These are phyloP conservation scores for Xylaria sp. DNA, from an alignment of 2,329 filamentous ascomycete genomes.

Conservation along the genomic window DNA sequence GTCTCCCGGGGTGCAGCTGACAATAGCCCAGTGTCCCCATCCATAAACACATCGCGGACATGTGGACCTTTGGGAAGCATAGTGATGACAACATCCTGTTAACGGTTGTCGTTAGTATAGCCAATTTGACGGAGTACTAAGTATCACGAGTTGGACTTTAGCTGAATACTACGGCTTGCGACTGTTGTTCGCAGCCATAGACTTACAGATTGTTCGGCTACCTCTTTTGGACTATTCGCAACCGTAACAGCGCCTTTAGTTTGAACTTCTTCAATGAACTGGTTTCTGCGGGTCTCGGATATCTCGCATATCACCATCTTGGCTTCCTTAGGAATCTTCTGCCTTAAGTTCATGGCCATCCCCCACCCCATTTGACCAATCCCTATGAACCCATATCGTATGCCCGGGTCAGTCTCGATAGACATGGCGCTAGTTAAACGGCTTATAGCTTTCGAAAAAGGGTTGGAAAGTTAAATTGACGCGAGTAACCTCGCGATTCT, in stretches of 20 bases:
- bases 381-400: conserved; percentile 32
- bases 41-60: conserved; percentile 32
- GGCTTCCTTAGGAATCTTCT: conserved; percentile 24
- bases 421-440: conserved; percentile 7
- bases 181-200: neutral
- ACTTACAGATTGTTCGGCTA: conserved; percentile 32
- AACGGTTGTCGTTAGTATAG: neutral
- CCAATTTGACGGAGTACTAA: neutral
- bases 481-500: neutral
- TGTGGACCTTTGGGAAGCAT: conserved; percentile 28
- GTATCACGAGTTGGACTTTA: neutral
- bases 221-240: conserved; percentile 25
- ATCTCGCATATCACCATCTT: conserved; percentile 34
- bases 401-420: conserved; percentile 13
- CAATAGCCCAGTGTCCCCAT: conserved; percentile 25
- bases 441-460: too few relatives aligned
- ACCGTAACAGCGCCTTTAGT: conserved; percentile 12
- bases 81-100: conserved; percentile 30
- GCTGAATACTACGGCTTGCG: neutral
- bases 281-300: conserved; percentile 24
- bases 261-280: conserved; percentile 24
- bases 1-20: conserved; percentile 22
- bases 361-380: conserved; percentile 32
- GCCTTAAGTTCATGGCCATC: conserved; percentile 31
- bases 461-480: neutral